Conservation (phyloP, 2,329 filamentous ascomycete genomes). For the Microdochium paspali region DNA sequence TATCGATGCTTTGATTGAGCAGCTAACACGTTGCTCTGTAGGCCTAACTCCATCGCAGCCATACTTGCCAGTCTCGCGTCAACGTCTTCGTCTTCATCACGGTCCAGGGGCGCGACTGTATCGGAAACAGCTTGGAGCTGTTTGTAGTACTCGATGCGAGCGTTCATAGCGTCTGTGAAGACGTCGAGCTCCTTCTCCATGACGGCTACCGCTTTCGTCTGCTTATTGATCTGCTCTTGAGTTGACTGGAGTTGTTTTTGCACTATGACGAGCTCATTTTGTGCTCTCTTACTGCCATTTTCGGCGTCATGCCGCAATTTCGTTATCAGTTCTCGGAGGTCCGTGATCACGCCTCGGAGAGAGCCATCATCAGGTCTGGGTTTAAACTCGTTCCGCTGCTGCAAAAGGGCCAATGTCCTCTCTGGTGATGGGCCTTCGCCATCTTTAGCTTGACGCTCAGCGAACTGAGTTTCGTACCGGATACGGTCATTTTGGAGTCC, state of each 20-base stretch:
- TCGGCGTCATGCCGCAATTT: slow-evolving; percentile 49
- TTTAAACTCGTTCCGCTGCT: slow-evolving; percentile 34
- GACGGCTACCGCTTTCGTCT: slow-evolving; percentile 35
- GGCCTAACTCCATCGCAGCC: slow-evolving; percentile 33
- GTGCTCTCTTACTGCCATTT: slow-evolving; percentile 43
- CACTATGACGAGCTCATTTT: slow-evolving; percentile 56
- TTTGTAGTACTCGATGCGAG: slow-evolving; percentile 79
- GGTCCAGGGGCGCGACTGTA: slow-evolving; percentile 67
- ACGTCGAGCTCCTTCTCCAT: slow-evolving; percentile 65
- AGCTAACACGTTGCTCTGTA: slow-evolving; percentile 49
- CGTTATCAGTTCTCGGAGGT: slow-evolving; percentile 55
- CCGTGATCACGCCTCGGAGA: slow-evolving; percentile 59
- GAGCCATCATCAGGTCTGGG: slow-evolving; percentile 46
- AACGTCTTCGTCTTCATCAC: slow-evolving; percentile 41
- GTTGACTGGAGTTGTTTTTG: slow-evolving; percentile 52
- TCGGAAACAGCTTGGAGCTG: slow-evolving; percentile 90
- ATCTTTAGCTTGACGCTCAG: slow-evolving; percentile 49
- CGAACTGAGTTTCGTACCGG: slow-evolving; percentile 59
- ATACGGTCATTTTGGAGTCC: slow-evolving; percentile 70
- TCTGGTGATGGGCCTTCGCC: slow-evolving; percentile 65
- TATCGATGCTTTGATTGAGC: slow-evolving; percentile 71
- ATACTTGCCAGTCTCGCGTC: slow-evolving; percentile 23
- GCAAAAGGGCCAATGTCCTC: slow-evolving; percentile 42
- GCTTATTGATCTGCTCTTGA: slow-evolving; percentile 40
- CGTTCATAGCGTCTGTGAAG: slow-evolving; percentile 74